Evolutionary conservation across 257 asterid genomes (phyloP).

Genomic region (Przewalskia tangutica): DNA sequence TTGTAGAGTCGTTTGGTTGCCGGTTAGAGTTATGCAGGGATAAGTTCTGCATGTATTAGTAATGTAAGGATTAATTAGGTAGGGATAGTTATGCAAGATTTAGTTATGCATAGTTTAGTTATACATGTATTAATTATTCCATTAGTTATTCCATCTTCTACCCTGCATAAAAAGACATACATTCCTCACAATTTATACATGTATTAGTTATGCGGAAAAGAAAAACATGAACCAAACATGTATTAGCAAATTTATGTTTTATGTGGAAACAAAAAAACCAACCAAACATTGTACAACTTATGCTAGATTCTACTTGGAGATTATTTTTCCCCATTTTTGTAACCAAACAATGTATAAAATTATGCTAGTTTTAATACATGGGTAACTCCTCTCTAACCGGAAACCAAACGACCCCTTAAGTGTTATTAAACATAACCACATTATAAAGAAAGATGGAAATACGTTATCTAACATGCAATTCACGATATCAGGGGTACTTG

Average conservation of each 20-base stretch:
- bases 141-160: neutral
- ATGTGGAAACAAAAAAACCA: neutral
- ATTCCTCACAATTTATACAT: neutral
- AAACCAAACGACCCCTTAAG: neutral
- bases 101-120: neutral
- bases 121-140: neutral
- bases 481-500: slow-evolving; percentile 11
- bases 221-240: neutral
- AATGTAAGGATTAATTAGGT: neutral
- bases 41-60: neutral
- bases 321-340: neutral
- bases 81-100: neutral
- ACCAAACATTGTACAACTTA: neutral
- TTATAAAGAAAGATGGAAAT: slow-evolving; percentile 1
- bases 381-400: neutral
- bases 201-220: neutral
- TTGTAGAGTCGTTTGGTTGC: neutral
- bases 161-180: neutral
- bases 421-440: neutral
- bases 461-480: neutral
- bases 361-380: neutral
- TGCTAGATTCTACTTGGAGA: neutral
- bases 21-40: neutral
- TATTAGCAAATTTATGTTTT: neutral
- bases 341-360: neutral